Conservation (phyloP, 169 alveolate genomes). For the Cryptosporidium viatorum region DNA sequence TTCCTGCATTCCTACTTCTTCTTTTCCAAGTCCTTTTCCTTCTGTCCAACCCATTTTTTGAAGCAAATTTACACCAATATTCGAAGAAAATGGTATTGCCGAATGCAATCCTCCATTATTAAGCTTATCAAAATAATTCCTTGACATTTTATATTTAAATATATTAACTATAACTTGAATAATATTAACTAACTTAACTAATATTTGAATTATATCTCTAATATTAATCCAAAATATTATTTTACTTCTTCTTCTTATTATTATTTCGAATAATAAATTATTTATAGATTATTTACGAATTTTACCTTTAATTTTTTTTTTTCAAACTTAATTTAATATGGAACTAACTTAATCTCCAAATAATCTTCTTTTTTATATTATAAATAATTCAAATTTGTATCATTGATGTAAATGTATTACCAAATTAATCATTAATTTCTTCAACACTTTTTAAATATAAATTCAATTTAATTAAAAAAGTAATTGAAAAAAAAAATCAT, state of each 20-base stretch:
- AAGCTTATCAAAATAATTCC: slow-evolving; percentile 33
- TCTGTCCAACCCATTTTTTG: slow-evolving; percentile 35
- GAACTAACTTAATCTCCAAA: background rate
- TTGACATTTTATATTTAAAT: slow-evolving; percentile 12
- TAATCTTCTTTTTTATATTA: too few relatives aligned
- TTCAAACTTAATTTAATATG: background rate
- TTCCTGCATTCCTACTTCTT: slow-evolving; percentile 49
- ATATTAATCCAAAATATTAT: too few relatives aligned
- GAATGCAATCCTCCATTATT: slow-evolving; percentile 9
- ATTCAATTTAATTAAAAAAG: too few relatives aligned
- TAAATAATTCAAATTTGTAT: too few relatives aligned
- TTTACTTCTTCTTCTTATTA: background rate
- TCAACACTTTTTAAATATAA: background rate
- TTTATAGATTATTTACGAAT: too few relatives aligned
- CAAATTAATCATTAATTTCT: too few relatives aligned
- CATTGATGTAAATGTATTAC: background rate
- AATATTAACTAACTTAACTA: too few relatives aligned
- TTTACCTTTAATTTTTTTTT: too few relatives aligned
- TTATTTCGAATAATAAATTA: too few relatives aligned
- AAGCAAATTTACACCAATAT: slow-evolving; percentile 14
- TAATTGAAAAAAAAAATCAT: too few relatives aligned
- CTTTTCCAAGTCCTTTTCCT: slow-evolving; percentile 69
- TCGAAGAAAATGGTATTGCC: slow-evolving; percentile 21
- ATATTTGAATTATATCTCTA: too few relatives aligned
- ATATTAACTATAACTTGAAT: too few relatives aligned